Base-by-base conservation (phyloP, 2,329 filamentous ascomycete genomes). In the Rhinocladiella mackenziei region DNA sequence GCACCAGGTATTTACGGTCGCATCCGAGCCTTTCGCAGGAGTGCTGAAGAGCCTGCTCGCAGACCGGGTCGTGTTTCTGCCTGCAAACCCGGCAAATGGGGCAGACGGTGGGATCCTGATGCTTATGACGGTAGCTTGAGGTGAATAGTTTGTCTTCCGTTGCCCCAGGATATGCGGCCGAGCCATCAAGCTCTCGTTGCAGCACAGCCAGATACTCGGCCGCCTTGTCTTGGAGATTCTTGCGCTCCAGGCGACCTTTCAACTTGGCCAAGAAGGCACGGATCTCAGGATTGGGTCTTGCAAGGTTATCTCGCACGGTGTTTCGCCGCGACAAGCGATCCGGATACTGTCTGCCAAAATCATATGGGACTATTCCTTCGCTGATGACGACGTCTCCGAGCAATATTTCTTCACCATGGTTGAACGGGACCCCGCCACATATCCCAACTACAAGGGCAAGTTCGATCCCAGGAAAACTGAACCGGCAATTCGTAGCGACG, bases 381-480 rank as follows among this genome's bases (percentile, higher is more conserved):
- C 32, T 57, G 41, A 64, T 56, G 11, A 62, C 38, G 9, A 65
- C 53, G 50, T 65, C 62, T 5, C 63, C 63, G 4, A 66, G 53
- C 5, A 59, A 37, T 19, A 60, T 56, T 9, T 58, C 54, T 2
- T 39, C 40, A 23, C 31, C 35, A 7, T 38, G 11, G n/a, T 17
- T 34, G 6, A 4, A 20, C 19, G 20, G 29, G 17, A 23, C 34
- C 8, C 23, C 34, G 15, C 41, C 34, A 33, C 41, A 44, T n/a
- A 44, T 32, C 11, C 41, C 41, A 25, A 39, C 26, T 9, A 39
- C 35, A 14, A 44, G 19, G 19, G 32, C 33, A 15, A 44, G 25
- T 13, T 22, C 20, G 18, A 44, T 38, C 17, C 26, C 26, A 11
- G 8, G 4, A 25, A 44, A 44, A 29, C 33, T 38, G 7, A 13